Evolutionary conservation across 1,139 yeast species (phyloP).

Genomic region (Hanseniaspora uvarum): DNA sequence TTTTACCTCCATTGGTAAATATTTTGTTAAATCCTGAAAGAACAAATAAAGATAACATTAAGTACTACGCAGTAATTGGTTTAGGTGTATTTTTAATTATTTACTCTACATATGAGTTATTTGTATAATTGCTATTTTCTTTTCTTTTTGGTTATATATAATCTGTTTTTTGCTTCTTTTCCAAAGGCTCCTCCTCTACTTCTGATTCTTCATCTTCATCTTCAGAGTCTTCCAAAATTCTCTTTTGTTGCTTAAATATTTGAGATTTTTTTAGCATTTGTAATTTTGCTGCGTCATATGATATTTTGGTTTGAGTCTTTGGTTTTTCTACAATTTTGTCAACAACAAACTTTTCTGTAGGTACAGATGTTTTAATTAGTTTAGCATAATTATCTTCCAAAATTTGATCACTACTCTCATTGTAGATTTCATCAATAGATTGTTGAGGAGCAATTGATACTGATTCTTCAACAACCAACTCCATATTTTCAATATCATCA

Average conservation of each 20-base stretch:
- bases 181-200: constrained; percentile 18
- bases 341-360: constrained; percentile 17
- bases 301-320: constrained; percentile 20
- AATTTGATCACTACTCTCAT: too few relatives aligned
- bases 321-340: constrained; percentile 7
- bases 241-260: not conserved
- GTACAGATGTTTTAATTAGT: not conserved
- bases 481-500: constrained; percentile 7
- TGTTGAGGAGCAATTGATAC: not conserved
- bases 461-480: constrained; percentile 13
- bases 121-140: not conserved
- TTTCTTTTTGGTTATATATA: not conserved
- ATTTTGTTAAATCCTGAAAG: constrained; percentile 52
- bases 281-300: not conserved
- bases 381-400: not conserved
- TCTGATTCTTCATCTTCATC: constrained; percentile 12
- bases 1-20: constrained; percentile 78
- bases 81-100: constrained; percentile 75
- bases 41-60: constrained; percentile 37
- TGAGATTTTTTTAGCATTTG: not conserved
- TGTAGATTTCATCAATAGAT: not conserved
- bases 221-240: constrained; percentile 5
- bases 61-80: constrained; percentile 49
- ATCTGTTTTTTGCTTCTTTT: constrained; percentile 5
- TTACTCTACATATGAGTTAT: constrained; percentile 43